Conservation (phyloP, 345 rosid species). For the Sisymbrium altissimum region DNA sequence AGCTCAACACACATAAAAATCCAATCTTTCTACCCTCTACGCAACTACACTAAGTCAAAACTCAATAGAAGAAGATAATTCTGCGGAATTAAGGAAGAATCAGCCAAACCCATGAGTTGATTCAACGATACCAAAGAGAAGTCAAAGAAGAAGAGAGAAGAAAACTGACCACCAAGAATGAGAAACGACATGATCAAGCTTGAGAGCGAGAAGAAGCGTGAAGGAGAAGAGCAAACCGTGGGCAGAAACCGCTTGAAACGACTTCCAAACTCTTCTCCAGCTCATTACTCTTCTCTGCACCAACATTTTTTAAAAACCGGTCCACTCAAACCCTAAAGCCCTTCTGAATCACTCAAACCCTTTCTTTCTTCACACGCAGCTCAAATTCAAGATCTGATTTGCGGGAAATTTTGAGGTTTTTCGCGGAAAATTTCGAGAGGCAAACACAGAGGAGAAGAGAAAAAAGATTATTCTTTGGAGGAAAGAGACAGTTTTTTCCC, state of each 20-base stretch:
- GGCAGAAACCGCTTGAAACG: constrained; percentile 60
- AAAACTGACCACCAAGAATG: constrained; percentile 75
- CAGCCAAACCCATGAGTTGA: too few species aligned
- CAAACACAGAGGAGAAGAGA: neutral
- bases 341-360: neutral
- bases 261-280: constrained; percentile 75
- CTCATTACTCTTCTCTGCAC: constrained; percentile 59
- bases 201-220: constrained; percentile 72
- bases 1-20: constrained; percentile 3
- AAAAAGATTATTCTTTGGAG: constrained; percentile 12
- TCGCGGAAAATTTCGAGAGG: constrained; percentile 21
- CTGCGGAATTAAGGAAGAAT: neutral
- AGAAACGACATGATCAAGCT: constrained; percentile 57
- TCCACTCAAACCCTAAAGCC: constrained; percentile 9
- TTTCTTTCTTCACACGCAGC: neutral
- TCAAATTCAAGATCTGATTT: constrained; percentile 22
- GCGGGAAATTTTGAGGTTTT: neutral
- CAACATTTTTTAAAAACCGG: constrained; percentile 33
- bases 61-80: neutral
- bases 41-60: neutral
- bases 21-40: neutral
- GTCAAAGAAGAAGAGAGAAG: neutral
- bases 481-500: constrained; percentile 16
- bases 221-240: constrained; percentile 73
- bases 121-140: constrained; percentile 24